Base-by-base conservation (phyloP, 192 early-diverging fungal species). In the Backusella macrospora region DNA sequence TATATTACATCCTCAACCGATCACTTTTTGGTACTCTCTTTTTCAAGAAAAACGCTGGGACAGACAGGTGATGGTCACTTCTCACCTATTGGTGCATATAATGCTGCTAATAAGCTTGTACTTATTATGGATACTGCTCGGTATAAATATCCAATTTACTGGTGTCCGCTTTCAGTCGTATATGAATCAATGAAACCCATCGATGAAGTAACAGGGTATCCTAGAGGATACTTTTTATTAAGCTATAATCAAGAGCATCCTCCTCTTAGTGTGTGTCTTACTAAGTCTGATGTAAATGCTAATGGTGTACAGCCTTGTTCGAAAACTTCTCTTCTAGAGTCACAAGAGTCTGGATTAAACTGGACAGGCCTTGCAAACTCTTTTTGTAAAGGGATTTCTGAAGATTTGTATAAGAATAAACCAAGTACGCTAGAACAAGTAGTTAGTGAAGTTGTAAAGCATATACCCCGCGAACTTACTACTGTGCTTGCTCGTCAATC, bases 11-110 rank as follows among this genome's bases (percentile, higher is more conserved):
- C 90, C 47, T 77, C 85, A n/a, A 84, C 90, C 49, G 94, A 96
- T 69, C 80, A 86, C 26, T 93, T 92, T 73, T 93, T 97, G 90
- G 94, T 98, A 0, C 84, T 96, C 47, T 94, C 93, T 1, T 98
- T 96, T 73, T 93, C 90, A 0, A 86, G 97, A 14, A 83, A 85
- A 37, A 75, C 85, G 0, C 81, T 98, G 39, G 84, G 86, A 14
- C 96, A 97, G 79, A 98, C 96, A 5, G 97, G 97, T 39, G 96
- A 97, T 75, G 97, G 96, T 1, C 96, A 98, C 72, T 98, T 96
- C 64, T 91, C 83, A 16, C 96, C 96, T 16, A 90, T 98, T 71
- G 94, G 91, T 6, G 94, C 89, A 1, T 97, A 92, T 75, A 88
- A 95, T 52, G 84, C 87, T 6, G 88, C 81, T 10, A 78, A 83